A percentile compares a stretch with the other conserved stretches of the same genome.
These are phyloP conservation scores for Aplosporella prunicola DNA, from an alignment of 2,329 filamentous ascomycete genomes.

Conservation along the genomic window DNA sequence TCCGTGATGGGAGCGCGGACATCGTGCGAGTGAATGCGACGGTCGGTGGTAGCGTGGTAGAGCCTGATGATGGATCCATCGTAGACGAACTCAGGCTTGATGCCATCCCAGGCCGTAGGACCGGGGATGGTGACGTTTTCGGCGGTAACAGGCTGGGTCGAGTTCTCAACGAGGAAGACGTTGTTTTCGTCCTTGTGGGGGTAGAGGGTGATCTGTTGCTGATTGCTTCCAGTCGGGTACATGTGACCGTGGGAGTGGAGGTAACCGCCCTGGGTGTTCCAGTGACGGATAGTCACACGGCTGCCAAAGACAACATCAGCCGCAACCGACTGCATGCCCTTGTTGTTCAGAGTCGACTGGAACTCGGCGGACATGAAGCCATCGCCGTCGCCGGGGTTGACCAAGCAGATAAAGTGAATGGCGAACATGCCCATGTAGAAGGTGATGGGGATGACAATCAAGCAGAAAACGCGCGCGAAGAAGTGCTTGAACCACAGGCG, in stretches of 20 bases:
- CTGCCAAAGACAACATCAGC: slow-evolving; percentile 88
- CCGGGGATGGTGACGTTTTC: slow-evolving; percentile 72
- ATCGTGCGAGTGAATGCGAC: slow-evolving; percentile 92
- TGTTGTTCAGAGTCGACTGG: slow-evolving; percentile 92
- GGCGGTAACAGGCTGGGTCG: slow-evolving; percentile 75
- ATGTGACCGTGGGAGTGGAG: slow-evolving; percentile 94
- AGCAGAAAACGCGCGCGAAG: slow-evolving; percentile 78
- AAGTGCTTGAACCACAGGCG: slow-evolving; percentile 90
- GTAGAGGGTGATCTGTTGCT: slow-evolving; percentile 96
- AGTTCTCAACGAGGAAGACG: slow-evolving; percentile 86
- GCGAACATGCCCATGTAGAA: slow-evolving; percentile 98
- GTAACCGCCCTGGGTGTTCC: slow-evolving; percentile 96
- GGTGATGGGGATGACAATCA: slow-evolving; percentile 76
- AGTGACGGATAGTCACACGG: slow-evolving; percentile 75
- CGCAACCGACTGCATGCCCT: slow-evolving; percentile 90
- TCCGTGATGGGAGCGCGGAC: slow-evolving; percentile 50
- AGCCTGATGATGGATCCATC: slow-evolving; percentile 74
- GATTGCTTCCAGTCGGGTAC: slow-evolving; percentile 96
- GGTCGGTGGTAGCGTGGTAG: slow-evolving; percentile 74
- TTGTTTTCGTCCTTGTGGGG: slow-evolving; percentile 99
- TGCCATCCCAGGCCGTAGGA: slow-evolving; percentile 71
- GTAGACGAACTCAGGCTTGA: slow-evolving; percentile 60
- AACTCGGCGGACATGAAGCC: slow-evolving; percentile 99
- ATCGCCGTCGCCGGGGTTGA: slow-evolving; percentile 93
- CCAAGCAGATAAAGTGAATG: slow-evolving; percentile 87